These are phyloP conservation scores for Amphicarpaea edgeworthii DNA, from an alignment of 306 rosid species.

Conservation along the genomic window DNA sequence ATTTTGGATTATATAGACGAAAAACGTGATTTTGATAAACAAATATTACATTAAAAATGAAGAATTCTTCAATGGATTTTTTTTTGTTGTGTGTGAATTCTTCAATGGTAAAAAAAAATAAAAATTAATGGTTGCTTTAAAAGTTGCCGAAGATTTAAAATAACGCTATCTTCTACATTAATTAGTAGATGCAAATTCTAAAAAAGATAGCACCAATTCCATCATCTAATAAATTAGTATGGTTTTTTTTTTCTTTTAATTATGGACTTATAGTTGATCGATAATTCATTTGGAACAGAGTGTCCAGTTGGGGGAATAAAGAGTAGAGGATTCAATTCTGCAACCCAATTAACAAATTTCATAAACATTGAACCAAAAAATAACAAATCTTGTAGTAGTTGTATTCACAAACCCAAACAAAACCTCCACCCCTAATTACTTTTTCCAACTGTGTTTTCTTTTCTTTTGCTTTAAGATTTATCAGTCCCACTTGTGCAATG, in stretches of 20 bases:
- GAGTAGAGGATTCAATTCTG: neutral
- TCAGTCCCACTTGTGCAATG: neutral
- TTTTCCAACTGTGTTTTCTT: neutral
- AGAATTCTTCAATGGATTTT: too few relatives aligned
- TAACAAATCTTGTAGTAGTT: slow-evolving; percentile 30
- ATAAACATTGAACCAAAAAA: slow-evolving; percentile 41
- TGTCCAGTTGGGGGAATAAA: neutral
- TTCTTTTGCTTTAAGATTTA: neutral
- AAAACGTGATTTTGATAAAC: too few relatives aligned
- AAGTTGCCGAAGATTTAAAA: neutral
- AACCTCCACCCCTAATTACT: neutral
- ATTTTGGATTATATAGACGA: too few relatives aligned
- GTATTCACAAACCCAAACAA: slow-evolving; percentile 44
- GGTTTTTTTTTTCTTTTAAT: neutral
- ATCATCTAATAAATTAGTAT: neutral
- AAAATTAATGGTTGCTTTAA: neutral
- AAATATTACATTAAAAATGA: too few relatives aligned
- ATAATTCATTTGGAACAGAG: neutral
- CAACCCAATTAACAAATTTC: slow-evolving; percentile 8
- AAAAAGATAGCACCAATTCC: neutral
- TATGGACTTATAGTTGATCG: neutral
- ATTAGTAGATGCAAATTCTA: neutral
- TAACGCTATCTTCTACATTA: neutral
- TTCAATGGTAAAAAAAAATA: too few relatives aligned
- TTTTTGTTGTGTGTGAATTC: too few relatives aligned